Base-by-base conservation (phyloP, 2,329 filamentous ascomycete genomes). In the Fusarium chaquense region DNA sequence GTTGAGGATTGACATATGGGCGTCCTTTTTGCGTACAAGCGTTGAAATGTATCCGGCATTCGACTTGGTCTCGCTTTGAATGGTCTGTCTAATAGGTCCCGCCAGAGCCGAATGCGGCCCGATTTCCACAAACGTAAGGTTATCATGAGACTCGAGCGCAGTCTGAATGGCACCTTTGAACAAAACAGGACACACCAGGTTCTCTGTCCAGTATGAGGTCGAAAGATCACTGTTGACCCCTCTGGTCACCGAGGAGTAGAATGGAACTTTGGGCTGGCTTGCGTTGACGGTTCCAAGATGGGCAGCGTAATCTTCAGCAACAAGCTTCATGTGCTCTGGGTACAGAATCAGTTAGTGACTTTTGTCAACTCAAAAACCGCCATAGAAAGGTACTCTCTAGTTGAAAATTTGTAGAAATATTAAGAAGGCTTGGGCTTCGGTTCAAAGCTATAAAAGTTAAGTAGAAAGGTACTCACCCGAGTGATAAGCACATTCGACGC, bases 401-500 rank as follows among this genome's bases (percentile, higher is more conserved):
- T 20, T 20, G 20, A 20, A 3, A 20, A 20, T 20, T 20, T 20
- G 20, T n/a, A n/a, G 20, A 20, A 20, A 20, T 20, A 2, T 2
- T 20, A 3, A 20, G 20, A 20, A 20, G 20, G 20, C 3, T 20
- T 20, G 20, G 3, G 20, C 20, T 20, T 20, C 20, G 20, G 20
- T 20, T 20, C 2, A 20, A 20, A 20, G 20, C 20, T 20, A 20
- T 20, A 20, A 20, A 20, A 20, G 20, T 20, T 20, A 3, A 20
- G 10, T 28, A 28, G 28, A 38, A 38, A 38, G 32, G 18, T 38
- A 46, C 52, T 32, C 32, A 55, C 52, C 41, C 41, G 52, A 55
- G 41, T 55, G 52, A 46, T 55, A 55, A 46, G 52, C 52, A 55
- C 52, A 55, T 55, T 55, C 52, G 52, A 55, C 52, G 41, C 52